Percentiles rank a stretch among this genome's conserved stretches.
Conservation (phyloP, 129 eudicot species). For the Arctium lappa region DNA sequence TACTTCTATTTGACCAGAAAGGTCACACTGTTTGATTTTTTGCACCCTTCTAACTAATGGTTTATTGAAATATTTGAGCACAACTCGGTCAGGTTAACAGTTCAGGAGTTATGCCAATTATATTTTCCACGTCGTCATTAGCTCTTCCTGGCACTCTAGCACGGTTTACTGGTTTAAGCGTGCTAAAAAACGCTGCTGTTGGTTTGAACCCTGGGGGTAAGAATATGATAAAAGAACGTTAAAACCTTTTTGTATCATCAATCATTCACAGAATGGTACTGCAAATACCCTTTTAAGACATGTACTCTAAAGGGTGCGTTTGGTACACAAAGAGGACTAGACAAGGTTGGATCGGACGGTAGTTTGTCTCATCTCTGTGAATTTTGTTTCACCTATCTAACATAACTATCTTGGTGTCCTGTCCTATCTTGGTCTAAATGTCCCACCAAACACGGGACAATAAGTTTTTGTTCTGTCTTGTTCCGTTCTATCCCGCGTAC, state of each 20-base stretch:
- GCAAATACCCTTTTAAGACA: too few relatives aligned
- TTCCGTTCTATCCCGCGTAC: too few relatives aligned
- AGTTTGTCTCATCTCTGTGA: too few relatives aligned
- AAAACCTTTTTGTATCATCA: neutral
- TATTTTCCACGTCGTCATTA: constrained; percentile 91
- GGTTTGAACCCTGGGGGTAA: constrained; percentile 95
- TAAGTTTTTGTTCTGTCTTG: too few relatives aligned
- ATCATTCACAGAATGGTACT: too few relatives aligned
- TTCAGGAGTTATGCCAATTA: constrained; percentile 99
- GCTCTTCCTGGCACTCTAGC: constrained; percentile 98
- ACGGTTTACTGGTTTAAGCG: constrained; percentile 84
- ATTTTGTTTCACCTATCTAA: too few relatives aligned
- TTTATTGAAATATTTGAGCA: constrained; percentile 2
- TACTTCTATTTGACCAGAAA: neutral
- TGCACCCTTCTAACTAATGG: neutral
- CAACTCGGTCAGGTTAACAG: constrained; percentile 76
- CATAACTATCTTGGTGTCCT: too few relatives aligned
- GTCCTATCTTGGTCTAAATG: too few relatives aligned
- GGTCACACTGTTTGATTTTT: neutral
- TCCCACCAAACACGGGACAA: too few relatives aligned
- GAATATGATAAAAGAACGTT: neutral
- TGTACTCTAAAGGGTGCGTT: too few relatives aligned
- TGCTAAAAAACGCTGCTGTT: constrained; percentile 76
- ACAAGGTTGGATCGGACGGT: too few relatives aligned
- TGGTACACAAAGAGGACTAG: too few relatives aligned